These are phyloP conservation scores for Ampelomyces quisqualis DNA, from an alignment of 2,329 filamentous ascomycete genomes.

Conservation along the genomic window DNA sequence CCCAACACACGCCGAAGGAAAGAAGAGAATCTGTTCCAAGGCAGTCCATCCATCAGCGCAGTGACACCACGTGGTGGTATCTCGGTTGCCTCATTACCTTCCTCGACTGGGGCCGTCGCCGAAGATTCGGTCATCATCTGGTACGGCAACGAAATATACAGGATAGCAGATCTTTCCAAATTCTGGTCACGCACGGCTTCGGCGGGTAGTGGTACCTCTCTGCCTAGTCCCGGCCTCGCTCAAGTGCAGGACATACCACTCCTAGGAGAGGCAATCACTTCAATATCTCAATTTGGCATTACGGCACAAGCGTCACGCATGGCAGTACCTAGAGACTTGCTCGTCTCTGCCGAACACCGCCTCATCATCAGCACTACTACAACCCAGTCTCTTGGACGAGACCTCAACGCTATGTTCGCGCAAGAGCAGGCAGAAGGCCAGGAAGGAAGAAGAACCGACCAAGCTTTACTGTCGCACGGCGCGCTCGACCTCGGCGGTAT, in stretches of 20 bases:
- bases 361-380: conserved; percentile 46
- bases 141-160: conserved; percentile 49
- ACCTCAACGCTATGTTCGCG: conserved; percentile 32
- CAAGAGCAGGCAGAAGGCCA: conserved; percentile 35
- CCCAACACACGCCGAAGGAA: conserved; percentile 52
- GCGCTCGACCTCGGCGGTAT: conserved; percentile 52
- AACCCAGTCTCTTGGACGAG: conserved; percentile 32
- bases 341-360: conserved; percentile 49
- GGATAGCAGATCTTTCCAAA: conserved; percentile 48
- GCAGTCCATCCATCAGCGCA: conserved; percentile 35
- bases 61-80: conserved; percentile 47
- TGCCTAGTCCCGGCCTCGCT: conserved; percentile 45
- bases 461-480: conserved; percentile 47
- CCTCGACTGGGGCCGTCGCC: conserved; percentile 30
- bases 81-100: conserved; percentile 40
- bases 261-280: conserved; percentile 47
- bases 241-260: conserved; percentile 47
- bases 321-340: conserved; percentile 48
- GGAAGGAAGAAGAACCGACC: conserved; percentile 39
- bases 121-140: conserved; percentile 52
- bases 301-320: conserved; percentile 44
- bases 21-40: conserved; percentile 49
- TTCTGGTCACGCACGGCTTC: conserved; percentile 49
- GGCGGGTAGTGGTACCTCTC: conserved; percentile 37
- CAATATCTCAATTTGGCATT: conserved; percentile 47